Evolutionary conservation across 495 filamentous ascomycete genomes (phyloP).

Genomic region (Trichoderma erinaceum): DNA sequence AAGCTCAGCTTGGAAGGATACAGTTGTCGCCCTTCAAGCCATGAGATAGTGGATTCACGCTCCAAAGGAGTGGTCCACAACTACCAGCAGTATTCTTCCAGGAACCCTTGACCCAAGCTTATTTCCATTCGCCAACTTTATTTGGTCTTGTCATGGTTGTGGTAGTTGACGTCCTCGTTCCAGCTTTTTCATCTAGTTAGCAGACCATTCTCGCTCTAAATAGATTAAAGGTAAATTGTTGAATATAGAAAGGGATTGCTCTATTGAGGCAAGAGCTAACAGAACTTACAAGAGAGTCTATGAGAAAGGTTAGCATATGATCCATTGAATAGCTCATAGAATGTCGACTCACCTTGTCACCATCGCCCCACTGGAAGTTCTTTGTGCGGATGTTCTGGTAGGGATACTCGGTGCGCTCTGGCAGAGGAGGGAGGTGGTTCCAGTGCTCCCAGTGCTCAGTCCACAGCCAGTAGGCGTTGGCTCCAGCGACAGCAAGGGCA

Average conservation of each 20-base stretch:
- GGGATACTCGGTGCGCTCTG: slow-evolving; percentile 83
- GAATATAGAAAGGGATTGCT: not conserved
- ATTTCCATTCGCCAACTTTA: slow-evolving; percentile 20
- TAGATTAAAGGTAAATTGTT: not conserved
- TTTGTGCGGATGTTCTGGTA: slow-evolving; percentile 91
- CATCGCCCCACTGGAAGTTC: slow-evolving; percentile 87
- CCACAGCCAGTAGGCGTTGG: slow-evolving; percentile 87
- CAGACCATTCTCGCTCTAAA: not conserved
- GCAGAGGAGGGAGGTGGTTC: slow-evolving; percentile 74
- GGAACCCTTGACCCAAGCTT: slow-evolving; percentile 25
- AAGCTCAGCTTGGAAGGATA: not conserved
- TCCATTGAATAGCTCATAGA: slow-evolving; percentile 5
- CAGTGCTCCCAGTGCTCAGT: slow-evolving; percentile 95
- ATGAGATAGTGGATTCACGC: slow-evolving; percentile 15
- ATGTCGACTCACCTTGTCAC: slow-evolving; percentile 68
- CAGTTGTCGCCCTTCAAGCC: not conserved
- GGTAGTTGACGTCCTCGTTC: slow-evolving; percentile 92
- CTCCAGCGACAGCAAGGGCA: slow-evolving; percentile 56
- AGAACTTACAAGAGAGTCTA: slow-evolving; percentile 63
- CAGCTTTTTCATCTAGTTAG: slow-evolving; percentile 54
- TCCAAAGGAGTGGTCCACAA: slow-evolving; percentile 15
- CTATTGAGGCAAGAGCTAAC: not conserved
- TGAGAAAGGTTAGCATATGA: slow-evolving; percentile 28
- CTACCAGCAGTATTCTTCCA: slow-evolving; percentile 3
- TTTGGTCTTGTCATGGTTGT: slow-evolving; percentile 77